Conservation (phyloP, 2,329 filamentous ascomycete genomes). For the Grosmannia clavigera region DNA sequence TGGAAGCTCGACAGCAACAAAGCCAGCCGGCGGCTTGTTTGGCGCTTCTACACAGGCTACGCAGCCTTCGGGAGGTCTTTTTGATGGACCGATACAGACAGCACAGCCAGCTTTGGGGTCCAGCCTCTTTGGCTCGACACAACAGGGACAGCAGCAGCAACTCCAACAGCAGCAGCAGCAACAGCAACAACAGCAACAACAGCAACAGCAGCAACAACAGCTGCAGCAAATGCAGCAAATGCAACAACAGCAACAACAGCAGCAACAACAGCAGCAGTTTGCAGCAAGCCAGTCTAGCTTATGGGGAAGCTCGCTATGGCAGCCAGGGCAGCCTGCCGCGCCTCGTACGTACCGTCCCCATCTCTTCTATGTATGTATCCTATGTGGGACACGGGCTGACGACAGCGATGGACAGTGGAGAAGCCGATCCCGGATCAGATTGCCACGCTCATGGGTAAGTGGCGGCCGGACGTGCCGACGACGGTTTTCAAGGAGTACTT, state of each 20-base stretch:
- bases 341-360: slow-evolving; percentile 25
- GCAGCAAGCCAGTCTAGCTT: slow-evolving; percentile 24
- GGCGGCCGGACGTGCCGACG: slow-evolving; percentile 54
- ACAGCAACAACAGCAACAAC: slow-evolving; percentile 24
- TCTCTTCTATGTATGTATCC: background rate
- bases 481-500: slow-evolving; percentile 75
- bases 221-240: slow-evolving; percentile 28
- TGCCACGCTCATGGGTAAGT: slow-evolving; percentile 56
- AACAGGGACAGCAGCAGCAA: slow-evolving; percentile 6
- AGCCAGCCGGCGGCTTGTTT: slow-evolving; percentile 21
- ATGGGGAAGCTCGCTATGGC: slow-evolving; percentile 37
- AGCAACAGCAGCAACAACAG: slow-evolving; percentile 13
- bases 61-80: slow-evolving; percentile 5
- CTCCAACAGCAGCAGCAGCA: slow-evolving; percentile 10
- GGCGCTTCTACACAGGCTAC: slow-evolving; percentile 6
- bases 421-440: slow-evolving; percentile 68
- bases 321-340: slow-evolving; percentile 33
- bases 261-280: slow-evolving; percentile 23
- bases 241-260: slow-evolving; percentile 24
- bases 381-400: background rate
- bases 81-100: slow-evolving; percentile 4
- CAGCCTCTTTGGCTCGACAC: slow-evolving; percentile 5
- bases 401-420: slow-evolving; percentile 35
- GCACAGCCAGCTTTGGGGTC: background rate
- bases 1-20: slow-evolving; percentile 19